A percentile compares a stretch with the other conserved stretches of the same genome.
These are phyloP conservation scores for Dictyostelium purpureum DNA, from an alignment of 78 protist species.

Conservation along the genomic window DNA sequence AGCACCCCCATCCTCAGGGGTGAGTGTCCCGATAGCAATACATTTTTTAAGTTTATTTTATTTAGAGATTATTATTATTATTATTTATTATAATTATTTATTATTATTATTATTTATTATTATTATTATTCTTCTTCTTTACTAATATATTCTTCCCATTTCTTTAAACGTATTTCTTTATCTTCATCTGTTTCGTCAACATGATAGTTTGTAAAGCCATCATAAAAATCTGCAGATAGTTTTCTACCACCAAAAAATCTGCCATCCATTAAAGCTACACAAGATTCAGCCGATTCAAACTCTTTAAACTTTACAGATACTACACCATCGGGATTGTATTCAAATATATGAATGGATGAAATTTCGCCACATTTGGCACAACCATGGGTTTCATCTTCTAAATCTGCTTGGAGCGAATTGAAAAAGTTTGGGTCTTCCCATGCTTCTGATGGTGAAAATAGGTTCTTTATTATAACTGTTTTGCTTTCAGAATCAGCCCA, in stretches of 20 bases:
- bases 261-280: conserved; percentile 80
- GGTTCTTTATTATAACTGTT: conserved; percentile 29
- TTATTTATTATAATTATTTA: background rate
- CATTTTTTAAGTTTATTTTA: too few relatives aligned
- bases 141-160: conserved; percentile 60
- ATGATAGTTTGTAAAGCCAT: conserved; percentile 77
- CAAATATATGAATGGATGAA: conserved; percentile 47
- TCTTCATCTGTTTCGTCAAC: conserved; percentile 81
- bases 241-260: conserved; percentile 65
- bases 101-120: background rate
- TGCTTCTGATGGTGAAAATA: conserved; percentile 40
- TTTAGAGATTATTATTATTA: too few relatives aligned
- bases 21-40: too few relatives aligned
- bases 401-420: conserved; percentile 41
- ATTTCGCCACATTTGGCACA: conserved; percentile 76
- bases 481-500: conserved; percentile 66
- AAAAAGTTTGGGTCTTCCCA: conserved; percentile 60
- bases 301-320: conserved; percentile 61
- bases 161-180: conserved; percentile 42
- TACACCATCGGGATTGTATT: conserved; percentile 83
- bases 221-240: conserved; percentile 68
- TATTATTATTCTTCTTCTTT: background rate
- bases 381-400: conserved; percentile 64
- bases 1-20: too few relatives aligned
- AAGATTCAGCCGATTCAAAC: conserved; percentile 58